Conservation (phyloP, 768 basidiomycete species). For the Pilatotrama ljubarskyi region DNA sequence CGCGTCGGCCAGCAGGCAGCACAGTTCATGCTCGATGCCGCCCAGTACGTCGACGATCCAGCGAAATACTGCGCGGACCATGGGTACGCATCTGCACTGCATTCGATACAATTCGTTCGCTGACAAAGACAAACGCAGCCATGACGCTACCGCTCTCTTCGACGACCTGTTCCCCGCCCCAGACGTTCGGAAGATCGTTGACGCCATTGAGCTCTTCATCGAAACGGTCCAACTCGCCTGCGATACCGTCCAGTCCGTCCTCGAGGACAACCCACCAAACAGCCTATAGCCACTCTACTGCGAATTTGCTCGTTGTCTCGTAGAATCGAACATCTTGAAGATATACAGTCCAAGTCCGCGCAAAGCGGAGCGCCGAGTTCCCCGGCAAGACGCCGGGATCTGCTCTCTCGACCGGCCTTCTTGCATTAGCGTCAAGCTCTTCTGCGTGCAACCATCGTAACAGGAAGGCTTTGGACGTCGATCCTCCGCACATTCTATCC, state of each 20-base stretch:
- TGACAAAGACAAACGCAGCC: neutral
- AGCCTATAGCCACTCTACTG: too few relatives aligned
- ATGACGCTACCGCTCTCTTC: neutral
- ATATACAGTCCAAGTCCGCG: too few relatives aligned
- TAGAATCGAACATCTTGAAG: too few relatives aligned
- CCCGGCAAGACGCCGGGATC: too few relatives aligned
- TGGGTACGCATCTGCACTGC: slow-evolving; percentile 3
- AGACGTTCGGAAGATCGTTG: neutral
- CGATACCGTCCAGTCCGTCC: neutral
- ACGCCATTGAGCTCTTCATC: neutral
- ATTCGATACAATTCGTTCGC: too few relatives aligned
- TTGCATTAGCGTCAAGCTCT: too few relatives aligned
- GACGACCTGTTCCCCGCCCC: slow-evolving; percentile 16
- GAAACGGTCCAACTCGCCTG: neutral
- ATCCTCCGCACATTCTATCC: too few relatives aligned
- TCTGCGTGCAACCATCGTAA: too few relatives aligned
- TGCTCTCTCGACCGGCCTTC: too few relatives aligned
- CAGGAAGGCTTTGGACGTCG: too few relatives aligned
- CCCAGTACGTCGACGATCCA: slow-evolving; percentile 9
- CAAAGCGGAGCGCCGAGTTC: too few relatives aligned
- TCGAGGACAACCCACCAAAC: neutral
- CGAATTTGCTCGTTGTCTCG: too few relatives aligned
- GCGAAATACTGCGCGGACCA: slow-evolving; percentile 8
- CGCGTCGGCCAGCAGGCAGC: slow-evolving; percentile 9
- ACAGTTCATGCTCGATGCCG: slow-evolving; percentile 13